Evolutionary conservation across 192 early-diverging fungal species (phyloP).

Genomic region (Linnemannia schmuckeri): DNA sequence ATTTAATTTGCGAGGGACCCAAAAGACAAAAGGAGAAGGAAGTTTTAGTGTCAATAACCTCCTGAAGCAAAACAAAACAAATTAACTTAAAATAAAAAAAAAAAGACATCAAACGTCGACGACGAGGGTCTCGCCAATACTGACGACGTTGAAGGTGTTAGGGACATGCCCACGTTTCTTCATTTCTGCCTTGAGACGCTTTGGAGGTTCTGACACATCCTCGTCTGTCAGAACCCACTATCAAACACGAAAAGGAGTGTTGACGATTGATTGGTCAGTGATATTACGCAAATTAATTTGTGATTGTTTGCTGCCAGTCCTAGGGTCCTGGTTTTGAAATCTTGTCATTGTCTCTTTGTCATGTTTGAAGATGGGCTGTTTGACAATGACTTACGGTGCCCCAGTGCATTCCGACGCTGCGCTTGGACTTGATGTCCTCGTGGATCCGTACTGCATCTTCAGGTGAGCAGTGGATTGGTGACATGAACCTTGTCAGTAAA

Average conservation of each 20-base stretch:
- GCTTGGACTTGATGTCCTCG: slow-evolving; percentile 74
- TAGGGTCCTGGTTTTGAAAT: neutral
- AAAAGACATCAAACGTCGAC: slow-evolving; percentile 14
- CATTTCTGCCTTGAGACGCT: slow-evolving; percentile 69
- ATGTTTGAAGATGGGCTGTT: neutral
- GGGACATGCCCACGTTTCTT: slow-evolving; percentile 62
- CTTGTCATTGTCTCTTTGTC: neutral
- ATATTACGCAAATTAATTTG: neutral
- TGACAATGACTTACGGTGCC: slow-evolving; percentile 64
- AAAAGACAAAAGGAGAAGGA: neutral
- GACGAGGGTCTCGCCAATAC: slow-evolving; percentile 66
- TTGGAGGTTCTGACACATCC: slow-evolving; percentile 75
- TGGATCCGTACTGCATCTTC: slow-evolving; percentile 87
- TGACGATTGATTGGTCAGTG: neutral
- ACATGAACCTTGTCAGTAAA: slow-evolving; percentile 64
- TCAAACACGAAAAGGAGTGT: neutral
- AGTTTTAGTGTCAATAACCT: neutral
- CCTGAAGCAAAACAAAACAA: neutral
- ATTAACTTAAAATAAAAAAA: neutral
- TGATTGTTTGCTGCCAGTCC: neutral
- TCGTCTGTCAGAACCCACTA: slow-evolving; percentile 81
- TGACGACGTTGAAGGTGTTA: slow-evolving; percentile 58
- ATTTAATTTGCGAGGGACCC: neutral
- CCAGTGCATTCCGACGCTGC: slow-evolving; percentile 87
- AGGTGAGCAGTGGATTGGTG: slow-evolving; percentile 81